A percentile compares a stretch with the other conserved stretches of the same genome.
Conservation (phyloP, 2,329 filamentous ascomycete species). For the Hypoxylon sp. region DNA sequence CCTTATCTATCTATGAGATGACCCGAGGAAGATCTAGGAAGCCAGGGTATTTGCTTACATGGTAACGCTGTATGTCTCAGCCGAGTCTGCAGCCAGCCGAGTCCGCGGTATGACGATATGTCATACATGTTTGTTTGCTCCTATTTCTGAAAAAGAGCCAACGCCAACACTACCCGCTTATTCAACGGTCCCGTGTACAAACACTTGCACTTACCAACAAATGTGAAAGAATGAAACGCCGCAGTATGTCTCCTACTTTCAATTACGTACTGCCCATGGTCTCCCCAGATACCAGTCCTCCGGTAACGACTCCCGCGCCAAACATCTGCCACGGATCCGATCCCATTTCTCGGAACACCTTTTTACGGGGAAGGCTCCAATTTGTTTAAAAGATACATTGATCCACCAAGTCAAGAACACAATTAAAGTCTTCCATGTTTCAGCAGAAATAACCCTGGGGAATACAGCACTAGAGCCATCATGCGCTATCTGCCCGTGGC, state of each 20-base stretch:
- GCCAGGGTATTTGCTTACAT: neutral
- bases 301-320: neutral
- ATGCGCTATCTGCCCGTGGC: conserved; percentile 34
- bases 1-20: neutral
- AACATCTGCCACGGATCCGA: neutral
- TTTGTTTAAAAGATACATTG: neutral
- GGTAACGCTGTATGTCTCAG: neutral
- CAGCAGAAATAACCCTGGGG: neutral
- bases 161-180: neutral
- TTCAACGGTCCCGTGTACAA: neutral
- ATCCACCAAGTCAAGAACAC: neutral
- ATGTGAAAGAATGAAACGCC: neutral
- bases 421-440: neutral
- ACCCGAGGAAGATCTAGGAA: neutral
- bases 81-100: neutral
- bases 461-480: conserved; percentile 13
- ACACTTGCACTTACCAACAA: neutral
- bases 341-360: neutral
- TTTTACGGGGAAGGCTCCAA: neutral
- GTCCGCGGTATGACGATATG: neutral
- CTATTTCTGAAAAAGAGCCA: neutral
- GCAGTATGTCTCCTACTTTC: neutral
- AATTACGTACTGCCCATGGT: neutral
- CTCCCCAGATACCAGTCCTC: neutral
- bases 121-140: neutral